Conservation (phyloP, 225 moss, liverwort and hornwort species). For the Sphagnum contortum region DNA sequence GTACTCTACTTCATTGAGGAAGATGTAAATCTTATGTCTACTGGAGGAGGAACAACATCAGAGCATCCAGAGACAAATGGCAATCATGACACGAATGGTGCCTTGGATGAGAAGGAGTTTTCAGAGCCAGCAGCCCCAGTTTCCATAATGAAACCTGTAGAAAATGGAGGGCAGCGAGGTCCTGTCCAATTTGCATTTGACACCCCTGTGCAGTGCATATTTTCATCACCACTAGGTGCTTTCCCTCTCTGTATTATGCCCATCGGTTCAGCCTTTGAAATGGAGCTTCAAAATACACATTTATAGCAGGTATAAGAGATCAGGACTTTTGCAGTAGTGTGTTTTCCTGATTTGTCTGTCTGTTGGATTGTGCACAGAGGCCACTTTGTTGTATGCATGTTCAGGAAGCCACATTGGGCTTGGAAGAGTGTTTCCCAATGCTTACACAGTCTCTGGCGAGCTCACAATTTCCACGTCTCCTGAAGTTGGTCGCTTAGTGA, state of each 20-base stretch:
- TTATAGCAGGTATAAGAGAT: not conserved
- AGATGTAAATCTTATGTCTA: conserved; percentile 51
- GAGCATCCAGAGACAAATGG: conserved; percentile 34
- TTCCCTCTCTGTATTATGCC: not conserved
- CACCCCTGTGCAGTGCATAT: conserved; percentile 89
- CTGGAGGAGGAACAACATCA: conserved; percentile 43
- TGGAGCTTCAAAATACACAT: too few relatives aligned
- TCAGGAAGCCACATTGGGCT: conserved; percentile 94
- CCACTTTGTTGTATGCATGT: conserved; percentile 80
- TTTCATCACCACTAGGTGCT: conserved; percentile 84
- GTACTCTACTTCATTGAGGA: conserved; percentile 77
- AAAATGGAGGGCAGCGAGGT: conserved; percentile 46
- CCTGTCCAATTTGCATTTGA: conserved; percentile 88
- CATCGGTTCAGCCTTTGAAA: too few relatives aligned
- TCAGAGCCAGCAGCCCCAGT: conserved; percentile 35
- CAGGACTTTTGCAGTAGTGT: not conserved
- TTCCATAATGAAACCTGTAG: conserved; percentile 35
- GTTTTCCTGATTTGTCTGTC: too few relatives aligned
- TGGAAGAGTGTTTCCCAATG: conserved; percentile 84
- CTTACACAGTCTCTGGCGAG: conserved; percentile 75
- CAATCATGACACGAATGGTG: conserved; percentile 28
- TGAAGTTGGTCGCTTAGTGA: conserved; percentile 75
- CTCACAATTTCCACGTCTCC: conserved; percentile 84
- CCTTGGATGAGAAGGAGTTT: conserved; percentile 85
- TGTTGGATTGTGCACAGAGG: conserved; percentile 40